phyloP scores from a whole-genome alignment of 306 rosid genomes.

The Vicia sativa region DNA sequence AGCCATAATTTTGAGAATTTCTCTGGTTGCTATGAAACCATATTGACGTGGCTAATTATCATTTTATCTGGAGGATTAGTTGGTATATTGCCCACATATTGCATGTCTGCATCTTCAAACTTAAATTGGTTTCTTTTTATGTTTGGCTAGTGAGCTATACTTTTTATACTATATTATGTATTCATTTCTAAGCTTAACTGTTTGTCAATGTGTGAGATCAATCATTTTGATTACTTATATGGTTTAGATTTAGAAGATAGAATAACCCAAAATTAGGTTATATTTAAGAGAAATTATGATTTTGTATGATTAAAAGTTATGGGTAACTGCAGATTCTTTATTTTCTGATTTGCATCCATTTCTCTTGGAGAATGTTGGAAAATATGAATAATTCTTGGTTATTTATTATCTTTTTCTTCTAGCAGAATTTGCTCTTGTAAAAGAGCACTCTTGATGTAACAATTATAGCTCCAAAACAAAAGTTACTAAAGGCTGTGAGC shows the following conservation, averaged over 20 bases:
- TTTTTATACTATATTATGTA: constrained; percentile 6
- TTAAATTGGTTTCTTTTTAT: too few relatives aligned
- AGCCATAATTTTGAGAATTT: constrained; percentile 19
- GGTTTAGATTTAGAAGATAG: constrained; percentile 28
- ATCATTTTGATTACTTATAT: constrained; percentile 29
- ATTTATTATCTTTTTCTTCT: constrained; percentile 34
- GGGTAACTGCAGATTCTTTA: constrained; percentile 24
- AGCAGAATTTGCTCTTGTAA: constrained; percentile 82
- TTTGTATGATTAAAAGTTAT: constrained; percentile 18
- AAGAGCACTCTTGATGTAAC: constrained; percentile 92
- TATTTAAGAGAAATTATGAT: constrained; percentile 17
- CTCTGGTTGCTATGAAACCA: constrained; percentile 28
- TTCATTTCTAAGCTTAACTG: constrained; percentile 13
- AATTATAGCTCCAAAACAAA: constrained; percentile 72
- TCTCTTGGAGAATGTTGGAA: not conserved
- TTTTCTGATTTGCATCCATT: constrained; percentile 26
- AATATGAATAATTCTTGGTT: constrained; percentile 30
- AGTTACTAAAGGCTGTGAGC: constrained; percentile 42
- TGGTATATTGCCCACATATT: constrained; percentile 4
- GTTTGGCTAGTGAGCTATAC: not conserved
- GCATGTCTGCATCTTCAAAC: not conserved
- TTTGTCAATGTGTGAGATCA: constrained; percentile 26
- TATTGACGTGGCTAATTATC: constrained; percentile 8
- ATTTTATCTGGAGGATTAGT: constrained; percentile 29
- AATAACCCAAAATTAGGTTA: constrained; percentile 22